These are phyloP conservation scores for Fomitopsis palustris DNA, from an alignment of 1,284 basidiomycete species.

Conservation along the genomic window DNA sequence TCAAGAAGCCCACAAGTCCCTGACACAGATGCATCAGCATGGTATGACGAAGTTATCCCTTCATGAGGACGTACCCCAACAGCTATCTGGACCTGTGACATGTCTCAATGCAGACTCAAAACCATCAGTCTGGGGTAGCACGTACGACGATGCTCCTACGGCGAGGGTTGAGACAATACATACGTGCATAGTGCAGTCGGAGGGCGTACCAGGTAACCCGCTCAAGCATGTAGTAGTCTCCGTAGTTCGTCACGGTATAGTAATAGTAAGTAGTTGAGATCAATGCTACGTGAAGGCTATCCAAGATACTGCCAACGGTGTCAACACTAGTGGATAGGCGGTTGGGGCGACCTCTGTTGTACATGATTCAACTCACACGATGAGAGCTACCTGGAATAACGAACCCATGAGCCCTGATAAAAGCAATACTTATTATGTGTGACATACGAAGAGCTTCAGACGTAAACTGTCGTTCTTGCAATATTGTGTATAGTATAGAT, in stretches of 20 bases:
- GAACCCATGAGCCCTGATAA: not conserved
- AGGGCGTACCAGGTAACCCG: not conserved
- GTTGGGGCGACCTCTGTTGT: not conserved
- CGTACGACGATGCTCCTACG: not conserved
- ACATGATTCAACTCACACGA: not conserved
- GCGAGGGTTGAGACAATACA: no score
- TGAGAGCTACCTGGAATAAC: not conserved
- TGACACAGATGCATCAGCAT: not conserved
- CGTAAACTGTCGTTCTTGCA: not conserved
- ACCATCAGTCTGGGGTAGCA: no score
- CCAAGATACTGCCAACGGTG: not conserved
- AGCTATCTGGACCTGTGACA: not conserved
- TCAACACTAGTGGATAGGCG: not conserved
- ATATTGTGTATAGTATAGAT: not conserved
- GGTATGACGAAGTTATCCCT: no score
- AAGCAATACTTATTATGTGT: not conserved
- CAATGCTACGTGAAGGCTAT: not conserved
- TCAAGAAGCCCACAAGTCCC: not conserved
- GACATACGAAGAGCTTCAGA: not conserved
- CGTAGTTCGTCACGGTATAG: not conserved
- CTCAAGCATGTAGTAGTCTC: not conserved
- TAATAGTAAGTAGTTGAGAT: not conserved
- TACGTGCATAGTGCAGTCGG: no score
- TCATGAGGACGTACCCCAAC: not conserved
- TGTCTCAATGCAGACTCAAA: no score